Conservation (phyloP, 225 moss, liverwort and hornwort genomes). For the Anthoceros angustus region DNA sequence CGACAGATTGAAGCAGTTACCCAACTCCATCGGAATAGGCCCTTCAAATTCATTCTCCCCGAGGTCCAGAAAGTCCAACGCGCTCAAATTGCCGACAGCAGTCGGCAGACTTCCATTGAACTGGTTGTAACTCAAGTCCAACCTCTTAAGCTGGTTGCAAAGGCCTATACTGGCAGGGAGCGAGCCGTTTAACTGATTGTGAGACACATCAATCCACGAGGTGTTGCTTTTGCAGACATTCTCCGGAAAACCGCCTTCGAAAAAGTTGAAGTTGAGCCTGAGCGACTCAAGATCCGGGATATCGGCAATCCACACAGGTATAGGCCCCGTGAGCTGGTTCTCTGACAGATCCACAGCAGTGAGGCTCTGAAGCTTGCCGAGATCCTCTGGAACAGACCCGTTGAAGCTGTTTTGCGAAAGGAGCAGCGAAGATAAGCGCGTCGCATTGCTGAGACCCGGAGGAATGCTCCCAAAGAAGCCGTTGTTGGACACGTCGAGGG, state of each 20-base stretch:
- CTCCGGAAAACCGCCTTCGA: neutral
- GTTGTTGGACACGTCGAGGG: neutral
- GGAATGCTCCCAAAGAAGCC: neutral
- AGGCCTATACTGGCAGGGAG: neutral
- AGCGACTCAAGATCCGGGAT: neutral
- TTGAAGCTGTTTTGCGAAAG: neutral
- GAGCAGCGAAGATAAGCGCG: neutral
- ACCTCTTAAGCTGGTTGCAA: neutral
- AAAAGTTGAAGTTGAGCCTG: neutral
- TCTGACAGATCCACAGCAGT: neutral
- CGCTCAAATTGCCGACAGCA: neutral
- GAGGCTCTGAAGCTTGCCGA: neutral
- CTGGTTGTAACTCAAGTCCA: neutral
- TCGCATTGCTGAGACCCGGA: neutral
- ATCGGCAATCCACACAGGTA: neutral
- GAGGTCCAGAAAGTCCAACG: neutral
- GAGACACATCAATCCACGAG: slow-evolving; percentile 35
- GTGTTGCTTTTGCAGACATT: slow-evolving; percentile 10
- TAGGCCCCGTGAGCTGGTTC: neutral
- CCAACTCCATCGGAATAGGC: neutral
- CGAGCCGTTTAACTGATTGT: neutral
- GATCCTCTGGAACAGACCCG: neutral
- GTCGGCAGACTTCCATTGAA: neutral
- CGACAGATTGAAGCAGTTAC: neutral
- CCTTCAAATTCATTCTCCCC: neutral